Evolutionary conservation across 2,329 filamentous ascomycete species (phyloP).

Genomic region (Trichophyton rubrum): DNA sequence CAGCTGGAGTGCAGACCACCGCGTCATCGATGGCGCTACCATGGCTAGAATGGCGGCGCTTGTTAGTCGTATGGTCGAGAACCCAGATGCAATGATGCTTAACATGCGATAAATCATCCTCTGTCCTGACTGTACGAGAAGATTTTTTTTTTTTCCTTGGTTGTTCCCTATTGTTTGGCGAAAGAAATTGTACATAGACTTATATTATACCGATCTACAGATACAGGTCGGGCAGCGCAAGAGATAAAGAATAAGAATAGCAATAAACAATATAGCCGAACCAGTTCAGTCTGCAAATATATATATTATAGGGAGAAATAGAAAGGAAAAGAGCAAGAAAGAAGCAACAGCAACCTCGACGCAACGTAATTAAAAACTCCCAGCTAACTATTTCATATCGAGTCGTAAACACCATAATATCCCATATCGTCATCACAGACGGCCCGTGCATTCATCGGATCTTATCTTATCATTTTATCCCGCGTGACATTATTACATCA

Average conservation of each 20-base stretch:
- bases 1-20: conserved; percentile 93
- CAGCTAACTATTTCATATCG: not conserved
- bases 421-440: not conserved
- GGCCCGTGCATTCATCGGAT: conserved; percentile 8
- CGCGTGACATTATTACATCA: not conserved
- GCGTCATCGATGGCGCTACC: conserved; percentile 87
- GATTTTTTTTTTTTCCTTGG: not conserved
- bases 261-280: conserved; percentile 1
- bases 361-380: not conserved
- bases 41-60: conserved; percentile 82
- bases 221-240: not conserved
- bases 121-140: not conserved
- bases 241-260: conserved; percentile 1
- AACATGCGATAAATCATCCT: conserved; percentile 19
- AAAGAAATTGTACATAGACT: conserved; percentile 4
- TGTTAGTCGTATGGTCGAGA: conserved; percentile 65
- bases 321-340: no score
- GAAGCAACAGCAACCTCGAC: not conserved
- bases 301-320: not conserved
- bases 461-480: not conserved
- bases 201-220: conserved; percentile 3
- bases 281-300: not conserved
- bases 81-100: conserved; percentile 76
- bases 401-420: not conserved
- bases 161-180: not conserved